These are phyloP conservation scores for Colletotrichum musae DNA, from an alignment of 2,329 filamentous ascomycete species.

Conservation along the genomic window DNA sequence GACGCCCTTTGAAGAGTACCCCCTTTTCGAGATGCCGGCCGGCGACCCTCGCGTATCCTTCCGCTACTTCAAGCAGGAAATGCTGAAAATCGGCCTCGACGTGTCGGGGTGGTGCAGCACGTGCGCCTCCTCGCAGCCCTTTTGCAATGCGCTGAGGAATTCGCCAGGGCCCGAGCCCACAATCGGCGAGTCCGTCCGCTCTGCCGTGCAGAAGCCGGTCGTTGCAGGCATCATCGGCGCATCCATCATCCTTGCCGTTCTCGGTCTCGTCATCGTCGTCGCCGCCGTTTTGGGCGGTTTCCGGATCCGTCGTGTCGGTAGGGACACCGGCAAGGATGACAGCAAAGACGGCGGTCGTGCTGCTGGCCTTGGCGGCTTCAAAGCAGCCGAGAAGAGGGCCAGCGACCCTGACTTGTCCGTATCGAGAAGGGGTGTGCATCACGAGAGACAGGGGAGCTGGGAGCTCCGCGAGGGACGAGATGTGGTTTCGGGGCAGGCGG, in stretches of 20 bases:
- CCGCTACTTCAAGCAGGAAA: constrained; percentile 54
- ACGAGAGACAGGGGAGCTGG: constrained; percentile 66
- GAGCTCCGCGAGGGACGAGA: constrained; percentile 54
- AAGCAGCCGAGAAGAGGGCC: constrained; percentile 60
- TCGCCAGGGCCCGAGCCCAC: constrained; percentile 1
- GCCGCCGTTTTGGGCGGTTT: constrained; percentile 53
- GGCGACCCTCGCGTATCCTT: constrained; percentile 54
- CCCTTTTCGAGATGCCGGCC: constrained; percentile 57
- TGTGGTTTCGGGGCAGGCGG: constrained; percentile 36
- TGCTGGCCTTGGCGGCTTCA: constrained; percentile 56
- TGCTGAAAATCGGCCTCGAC: constrained; percentile 53
- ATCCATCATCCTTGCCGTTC: constrained; percentile 53
- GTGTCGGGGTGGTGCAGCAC: constrained; percentile 59
- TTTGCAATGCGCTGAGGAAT: constrained; percentile 50
- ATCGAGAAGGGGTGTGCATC: constrained; percentile 50
- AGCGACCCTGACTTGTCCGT: constrained; percentile 60
- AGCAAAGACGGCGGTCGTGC: constrained; percentile 35
- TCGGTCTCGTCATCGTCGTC: constrained; percentile 51
- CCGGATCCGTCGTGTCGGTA: constrained; percentile 47
- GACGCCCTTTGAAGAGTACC: constrained; percentile 52
- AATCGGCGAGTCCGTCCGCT: constrained; percentile 7
- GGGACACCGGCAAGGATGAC: not conserved
- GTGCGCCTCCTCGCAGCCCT: constrained; percentile 55
- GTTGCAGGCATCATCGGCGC: constrained; percentile 65
- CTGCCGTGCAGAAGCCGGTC: constrained; percentile 47